phyloP scores from a whole-genome alignment of 129 eudicot genomes.

The Flaveria trinervia region DNA sequence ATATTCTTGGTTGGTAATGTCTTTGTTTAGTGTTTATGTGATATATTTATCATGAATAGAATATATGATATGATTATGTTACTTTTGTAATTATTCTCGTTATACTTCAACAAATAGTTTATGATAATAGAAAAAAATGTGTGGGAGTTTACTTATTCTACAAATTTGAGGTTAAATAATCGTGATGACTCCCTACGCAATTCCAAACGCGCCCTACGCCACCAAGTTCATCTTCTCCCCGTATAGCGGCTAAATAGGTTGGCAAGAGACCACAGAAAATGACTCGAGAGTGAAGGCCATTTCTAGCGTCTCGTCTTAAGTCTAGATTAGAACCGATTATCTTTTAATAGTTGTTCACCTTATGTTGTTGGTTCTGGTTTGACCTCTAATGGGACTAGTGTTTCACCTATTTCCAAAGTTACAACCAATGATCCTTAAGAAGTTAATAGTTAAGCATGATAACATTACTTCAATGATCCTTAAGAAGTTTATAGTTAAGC shows the following conservation, averaged over 20 bases:
- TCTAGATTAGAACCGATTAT: slow-evolving; percentile 51
- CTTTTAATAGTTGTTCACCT: slow-evolving; percentile 63
- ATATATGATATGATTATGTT: too few relatives aligned
- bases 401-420: slow-evolving; percentile 44
- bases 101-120: too few relatives aligned
- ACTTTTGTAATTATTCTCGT: too few relatives aligned
- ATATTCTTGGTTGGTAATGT: too few relatives aligned
- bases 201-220: slow-evolving; percentile 20
- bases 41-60: too few relatives aligned
- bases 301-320: slow-evolving; percentile 59
- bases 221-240: slow-evolving; percentile 34
- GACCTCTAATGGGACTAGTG: slow-evolving; percentile 35
- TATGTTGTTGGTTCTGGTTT: slow-evolving; percentile 50
- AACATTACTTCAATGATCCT: slow-evolving; percentile 45
- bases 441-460: too few relatives aligned
- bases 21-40: too few relatives aligned
- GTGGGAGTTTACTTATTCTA: not conserved
- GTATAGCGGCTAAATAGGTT: slow-evolving; percentile 76
- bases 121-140: too few relatives aligned
- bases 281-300: slow-evolving; percentile 72
- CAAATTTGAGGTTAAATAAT: slow-evolving; percentile 44
- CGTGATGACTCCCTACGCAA: slow-evolving; percentile 46
- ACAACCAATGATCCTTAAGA: slow-evolving; percentile 37
- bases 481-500: slow-evolving; percentile 50
- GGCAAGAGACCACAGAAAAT: slow-evolving; percentile 90